Evolutionary conservation across 139 green algal species (phyloP), one percentile per base, ranked within the genome.

Genomic region (Gonium pectorale): DNA sequence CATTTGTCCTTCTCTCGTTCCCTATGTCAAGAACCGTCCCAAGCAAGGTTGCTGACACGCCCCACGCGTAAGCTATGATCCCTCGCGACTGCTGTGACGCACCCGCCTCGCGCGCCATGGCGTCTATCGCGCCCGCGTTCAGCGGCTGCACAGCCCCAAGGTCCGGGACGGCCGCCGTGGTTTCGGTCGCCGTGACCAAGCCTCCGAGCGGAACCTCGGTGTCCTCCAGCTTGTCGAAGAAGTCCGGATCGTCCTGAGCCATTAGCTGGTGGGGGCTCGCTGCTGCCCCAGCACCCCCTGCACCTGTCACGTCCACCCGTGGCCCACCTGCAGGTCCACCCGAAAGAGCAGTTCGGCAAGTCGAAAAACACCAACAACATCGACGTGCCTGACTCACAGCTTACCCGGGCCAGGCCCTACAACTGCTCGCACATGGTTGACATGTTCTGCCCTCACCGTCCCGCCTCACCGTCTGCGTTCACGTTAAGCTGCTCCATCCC

Each of bases 181-280:
- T 31, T 15, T 38, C 69, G 19, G 44, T 33, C 17, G 13, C 71
- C 13, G 44, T 6, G 29, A 11, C 59, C 5, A n/a, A n/a, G n/a
- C 15, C 29, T 5, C 41, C 59, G 17, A 81, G 51, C 44, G 52
- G 27, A 26, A 52, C 78, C 26, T 75, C 78, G 3, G 5, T 54
- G 7, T 81, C 78, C 60, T 72, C 60, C 80, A 96, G 87, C 66
- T 92, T 92, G 51, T 96, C 94, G 74, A 96, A 95, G 74, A 96
- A 96, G 83, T 92, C 87, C 3, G 88, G 84, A 82, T 92, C 88
- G 46, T 92, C 92, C 64, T 89, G 86, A 7, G 40, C 27, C 46
- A 67, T 59, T 29, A 82, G 64, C 43, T 64, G 37, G 29, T 82
- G 27, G 0, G 75, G 75, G 60, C 75, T 82, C 44, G 52, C 37